Percentiles rank a stretch among this genome's conserved stretches.
These are phyloP conservation scores for Reticulascus tulasneorum DNA, from an alignment of 2,329 filamentous ascomycete species.

Conservation along the genomic window DNA sequence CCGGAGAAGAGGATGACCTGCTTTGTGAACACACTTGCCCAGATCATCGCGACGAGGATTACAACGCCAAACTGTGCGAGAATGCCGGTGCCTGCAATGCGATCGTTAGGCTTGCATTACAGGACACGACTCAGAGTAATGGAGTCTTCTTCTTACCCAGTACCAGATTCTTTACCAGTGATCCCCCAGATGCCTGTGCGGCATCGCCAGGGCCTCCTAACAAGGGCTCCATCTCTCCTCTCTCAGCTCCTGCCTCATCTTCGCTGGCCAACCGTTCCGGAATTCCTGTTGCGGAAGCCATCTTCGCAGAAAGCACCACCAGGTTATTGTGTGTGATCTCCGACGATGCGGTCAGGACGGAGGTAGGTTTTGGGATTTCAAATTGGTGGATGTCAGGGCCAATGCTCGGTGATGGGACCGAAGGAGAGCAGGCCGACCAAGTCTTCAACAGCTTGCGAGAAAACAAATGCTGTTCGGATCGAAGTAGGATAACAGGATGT, in stretches of 20 bases:
- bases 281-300: slow-evolving; percentile 68
- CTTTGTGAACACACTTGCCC: slow-evolving; percentile 70
- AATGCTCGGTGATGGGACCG: no score
- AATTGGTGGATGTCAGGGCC: no score
- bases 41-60: slow-evolving; percentile 72
- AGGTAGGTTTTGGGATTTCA: no score
- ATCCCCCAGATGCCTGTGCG: slow-evolving; percentile 60
- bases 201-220: slow-evolving; percentile 64
- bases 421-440: no score
- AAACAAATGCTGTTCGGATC: no score
- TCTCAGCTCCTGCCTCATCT: slow-evolving; percentile 19
- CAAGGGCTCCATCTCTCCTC: slow-evolving; percentile 37
- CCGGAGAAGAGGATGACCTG: slow-evolving; percentile 77
- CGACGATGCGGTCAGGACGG: no score
- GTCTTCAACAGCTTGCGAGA: no score
- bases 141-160: slow-evolving; percentile 61
- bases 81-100: slow-evolving; percentile 66
- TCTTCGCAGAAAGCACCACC: no score
- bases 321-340: no score
- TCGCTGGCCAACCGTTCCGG: slow-evolving; percentile 43
- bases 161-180: slow-evolving; percentile 67
- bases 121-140: slow-evolving; percentile 3
- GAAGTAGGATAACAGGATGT: no score
- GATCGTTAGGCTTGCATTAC: not conserved
- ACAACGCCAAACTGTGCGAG: slow-evolving; percentile 75